Evolutionary conservation across 2,329 filamentous ascomycete species (phyloP).

Genomic region (Phyllosticta paracitricarpa): DNA sequence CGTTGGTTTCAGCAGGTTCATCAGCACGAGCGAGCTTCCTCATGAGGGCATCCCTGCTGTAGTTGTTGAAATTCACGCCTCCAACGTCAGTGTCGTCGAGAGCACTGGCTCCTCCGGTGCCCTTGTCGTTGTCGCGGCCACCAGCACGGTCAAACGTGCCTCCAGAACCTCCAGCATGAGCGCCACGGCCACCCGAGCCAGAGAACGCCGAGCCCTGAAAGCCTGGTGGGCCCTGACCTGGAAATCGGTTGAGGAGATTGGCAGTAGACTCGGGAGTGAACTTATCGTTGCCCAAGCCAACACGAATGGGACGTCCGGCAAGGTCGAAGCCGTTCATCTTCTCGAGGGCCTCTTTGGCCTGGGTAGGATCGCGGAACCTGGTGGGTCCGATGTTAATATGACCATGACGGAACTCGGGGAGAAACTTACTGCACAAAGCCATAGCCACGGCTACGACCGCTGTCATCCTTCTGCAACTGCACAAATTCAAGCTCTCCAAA

Average conservation of each 20-base stretch:
- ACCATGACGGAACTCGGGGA: not conserved
- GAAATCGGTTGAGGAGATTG: constrained; percentile 84
- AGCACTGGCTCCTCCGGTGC: constrained; percentile 78
- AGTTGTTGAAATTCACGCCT: constrained; percentile 99
- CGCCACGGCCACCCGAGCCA: constrained; percentile 76
- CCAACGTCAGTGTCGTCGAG: constrained; percentile 96
- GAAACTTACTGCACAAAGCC: constrained; percentile 90
- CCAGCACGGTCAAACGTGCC: constrained; percentile 82
- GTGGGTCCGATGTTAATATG: constrained; percentile 14
- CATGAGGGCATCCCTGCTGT: constrained; percentile 97
- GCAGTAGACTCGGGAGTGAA: constrained; percentile 96
- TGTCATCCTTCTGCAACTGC: constrained; percentile 93
- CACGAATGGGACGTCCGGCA: constrained; percentile 91
- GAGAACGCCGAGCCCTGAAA: constrained; percentile 89
- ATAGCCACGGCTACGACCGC: constrained; percentile 82
- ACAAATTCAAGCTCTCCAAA: constrained; percentile 98
- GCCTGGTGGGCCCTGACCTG: constrained; percentile 56
- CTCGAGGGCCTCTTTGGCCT: constrained; percentile 89
- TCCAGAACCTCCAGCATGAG: constrained; percentile 61
- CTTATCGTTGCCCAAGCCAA: constrained; percentile 99
- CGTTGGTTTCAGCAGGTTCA: constrained; percentile 56
- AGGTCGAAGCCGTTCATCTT: constrained; percentile 99
- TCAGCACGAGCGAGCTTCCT: constrained; percentile 94
- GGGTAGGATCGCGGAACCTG: constrained; percentile 79
- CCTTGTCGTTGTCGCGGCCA: constrained; percentile 80